Evolutionary conservation across 805 yeast species (phyloP), one percentile per base, ranked within the genome.

Genomic region (Diddensiella transvaalensis): DNA sequence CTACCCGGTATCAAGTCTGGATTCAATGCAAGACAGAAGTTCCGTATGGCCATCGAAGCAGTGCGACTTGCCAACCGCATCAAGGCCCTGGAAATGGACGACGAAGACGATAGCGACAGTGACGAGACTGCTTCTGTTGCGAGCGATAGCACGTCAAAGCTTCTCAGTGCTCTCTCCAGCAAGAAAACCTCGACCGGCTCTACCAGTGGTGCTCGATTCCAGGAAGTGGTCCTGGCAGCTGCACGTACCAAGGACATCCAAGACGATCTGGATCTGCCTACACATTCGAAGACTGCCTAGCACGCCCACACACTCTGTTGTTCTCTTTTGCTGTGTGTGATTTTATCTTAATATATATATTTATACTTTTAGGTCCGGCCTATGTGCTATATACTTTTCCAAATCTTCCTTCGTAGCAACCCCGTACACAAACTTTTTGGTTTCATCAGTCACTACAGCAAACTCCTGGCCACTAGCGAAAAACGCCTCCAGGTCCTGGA

Each of bases 31-130:
- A 87, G 86, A 62, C 75, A 78, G 60, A 89, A 85, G 67, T 82
- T 93, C 71, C 80, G 83, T 60, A 86, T 84, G 58, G 97, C 93
- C 33, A 83, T 87, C 58, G 93, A 88, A 64, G 73, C 87, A 61
- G 90, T 91, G 45, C 81, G 80, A 58, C 78, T 91, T 68, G 80
- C 85, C 60, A 89, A 89, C 67, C 78, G 86, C 64, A 81, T 91
- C 64, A 73, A 78, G 60, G 82, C 83, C 56, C 76, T 91, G 62
- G 80, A 74, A 48, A 59, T 80, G 56, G 85, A 66, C 32, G 69
- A 59, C 52, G 60, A 56, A 18, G 38, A 15, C 8, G 63, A 78
- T 60, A 75, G 73, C 42, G 80, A 75, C 29, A 79, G 74, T 26
- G 86, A 79, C 57, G 81, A 72, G 51, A 80, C 74, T 49, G 48